Evolutionary conservation across 495 filamentous ascomycete genomes (phyloP), one percentile per base, ranked within the genome.

Genomic region (Penicillium arizonense): DNA sequence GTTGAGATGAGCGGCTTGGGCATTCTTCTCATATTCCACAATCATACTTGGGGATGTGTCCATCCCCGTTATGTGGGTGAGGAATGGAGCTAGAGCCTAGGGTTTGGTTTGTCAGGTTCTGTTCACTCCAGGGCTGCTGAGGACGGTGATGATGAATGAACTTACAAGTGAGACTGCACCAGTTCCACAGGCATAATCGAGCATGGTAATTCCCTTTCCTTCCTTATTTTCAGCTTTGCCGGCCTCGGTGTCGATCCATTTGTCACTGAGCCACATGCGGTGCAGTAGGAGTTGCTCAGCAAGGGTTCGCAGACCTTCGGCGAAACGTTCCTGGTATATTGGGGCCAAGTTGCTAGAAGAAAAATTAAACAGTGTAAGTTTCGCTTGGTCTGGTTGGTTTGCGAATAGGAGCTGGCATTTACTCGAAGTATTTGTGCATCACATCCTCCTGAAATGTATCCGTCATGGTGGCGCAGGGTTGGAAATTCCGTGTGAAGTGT

Each of bases 141-240:
- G 8, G 2, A 0, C 14, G 5, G 16, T 20, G 16, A 20, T 24
- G 8, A 2, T 32, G 8, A 12, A 1, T n/a, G 13, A 4, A 14
- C 33, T 48, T 24, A 26, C 26, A 3, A 28, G 16, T 18, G 37
- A 39, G 23, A 2, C 6, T 13, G 23, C 30, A 54, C 75, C 88
- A 14, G 87, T 83, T 3, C 88, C 88, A 52, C 86, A 90, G 40
- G 88, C 88, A 68, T 90, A 92, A 56, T 92, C 88, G 9, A 92
- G 70, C 44, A 90, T 60, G 30, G 77, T 75, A 38, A 87, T 71
- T 30, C 28, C 28, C 28, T 30, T 5, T 30, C 28, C 28, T 24
- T 78, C 68, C 50, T 75, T 73, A 38, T 57, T 68, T 2, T 30
- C 28, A 9, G 28, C 28, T n/a, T 70, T 61, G 10, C 64, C 61